phyloP scores from a whole-genome alignment of 2,329 filamentous ascomycete genomes.

The Calycina marina region DNA sequence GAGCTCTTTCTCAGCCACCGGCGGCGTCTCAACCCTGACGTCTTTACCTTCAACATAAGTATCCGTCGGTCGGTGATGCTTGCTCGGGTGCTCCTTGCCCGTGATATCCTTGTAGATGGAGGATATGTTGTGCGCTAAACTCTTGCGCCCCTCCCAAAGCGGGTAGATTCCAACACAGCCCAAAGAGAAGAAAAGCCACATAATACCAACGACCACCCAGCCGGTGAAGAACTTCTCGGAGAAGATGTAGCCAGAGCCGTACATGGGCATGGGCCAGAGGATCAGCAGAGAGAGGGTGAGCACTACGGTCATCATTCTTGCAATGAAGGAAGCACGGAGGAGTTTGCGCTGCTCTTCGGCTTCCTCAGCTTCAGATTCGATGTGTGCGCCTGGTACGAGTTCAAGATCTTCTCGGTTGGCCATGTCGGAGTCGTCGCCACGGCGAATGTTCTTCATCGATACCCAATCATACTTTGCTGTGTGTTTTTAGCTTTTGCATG shows the following conservation, averaged over 20 bases:
- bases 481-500: not conserved
- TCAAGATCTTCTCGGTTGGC: slow-evolving; percentile 52
- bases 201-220: slow-evolving; percentile 62
- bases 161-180: slow-evolving; percentile 70
- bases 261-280: slow-evolving; percentile 89
- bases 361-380: slow-evolving; percentile 24
- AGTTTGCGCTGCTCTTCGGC: slow-evolving; percentile 32
- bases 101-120: slow-evolving; percentile 47
- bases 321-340: slow-evolving; percentile 36
- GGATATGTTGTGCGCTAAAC: slow-evolving; percentile 44
- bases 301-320: slow-evolving; percentile 35
- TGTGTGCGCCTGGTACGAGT: slow-evolving; percentile 36
- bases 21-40: slow-evolving; percentile 12
- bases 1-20: slow-evolving; percentile 10
- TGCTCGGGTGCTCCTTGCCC: slow-evolving; percentile 23
- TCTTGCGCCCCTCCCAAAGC: slow-evolving; percentile 61
- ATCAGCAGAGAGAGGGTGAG: slow-evolving; percentile 60
- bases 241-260: slow-evolving; percentile 70
- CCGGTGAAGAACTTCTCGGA: slow-evolving; percentile 70
- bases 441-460: slow-evolving; percentile 67
- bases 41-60: slow-evolving; percentile 19
- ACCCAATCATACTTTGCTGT: slow-evolving; percentile 60
- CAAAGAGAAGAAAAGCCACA: slow-evolving; percentile 65
- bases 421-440: slow-evolving; percentile 63
- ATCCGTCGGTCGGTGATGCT: slow-evolving; percentile 14